Evolutionary conservation across 495 filamentous ascomycete species (phyloP), one percentile per base, ranked within the genome.

Genomic region (Lophiostoma macrostomum): DNA sequence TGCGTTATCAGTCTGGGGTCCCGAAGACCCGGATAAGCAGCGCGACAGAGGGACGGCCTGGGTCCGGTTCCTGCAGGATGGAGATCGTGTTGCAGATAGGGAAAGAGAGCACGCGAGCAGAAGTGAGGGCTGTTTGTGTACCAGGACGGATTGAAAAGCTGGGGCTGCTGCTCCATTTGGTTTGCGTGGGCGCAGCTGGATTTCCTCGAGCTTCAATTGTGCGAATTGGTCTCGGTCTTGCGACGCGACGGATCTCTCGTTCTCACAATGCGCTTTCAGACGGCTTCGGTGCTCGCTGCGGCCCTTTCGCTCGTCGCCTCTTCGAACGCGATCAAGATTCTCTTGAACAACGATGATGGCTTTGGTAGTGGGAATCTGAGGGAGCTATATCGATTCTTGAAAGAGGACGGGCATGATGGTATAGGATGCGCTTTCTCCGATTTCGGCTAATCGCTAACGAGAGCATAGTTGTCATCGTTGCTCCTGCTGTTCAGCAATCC

Each of bases 271-370:
- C 16, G 12, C 16, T 4, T n/a, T 11, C 18, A 14, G 4, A 49
- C 38, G 6, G 16, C 5, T 7, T 20, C 23, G 14, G 11, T 32
- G 19, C 14, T 51, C 19, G 36, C 24, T 5, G n/a, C 37, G 11
- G 53, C 47, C 36, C 36, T 54, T 13, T 22, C 36, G 19, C 35
- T 56, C 13, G 16, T 24, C 0, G 16, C 28, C 18, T 16, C 39
- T 1, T 24, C 44, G n/a, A 32, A 12, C 18, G 55, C 24, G 5
- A 14, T 47, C 5, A 63, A 81, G 50, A 79, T 79, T 35, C 64
- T 73, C 38, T 73, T 76, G 50, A 81, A 67, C 65, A 74, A 72
- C 41, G 67, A 74, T 40, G 73, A 76, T 60, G 71, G 71, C n/a
- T 76, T 71, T 35, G 72, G 64, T 6, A 58, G 63, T 7, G 67